Evolutionary conservation across 2,329 filamentous ascomycete species (phyloP).

Genomic region (Claviceps quebecensis): DNA sequence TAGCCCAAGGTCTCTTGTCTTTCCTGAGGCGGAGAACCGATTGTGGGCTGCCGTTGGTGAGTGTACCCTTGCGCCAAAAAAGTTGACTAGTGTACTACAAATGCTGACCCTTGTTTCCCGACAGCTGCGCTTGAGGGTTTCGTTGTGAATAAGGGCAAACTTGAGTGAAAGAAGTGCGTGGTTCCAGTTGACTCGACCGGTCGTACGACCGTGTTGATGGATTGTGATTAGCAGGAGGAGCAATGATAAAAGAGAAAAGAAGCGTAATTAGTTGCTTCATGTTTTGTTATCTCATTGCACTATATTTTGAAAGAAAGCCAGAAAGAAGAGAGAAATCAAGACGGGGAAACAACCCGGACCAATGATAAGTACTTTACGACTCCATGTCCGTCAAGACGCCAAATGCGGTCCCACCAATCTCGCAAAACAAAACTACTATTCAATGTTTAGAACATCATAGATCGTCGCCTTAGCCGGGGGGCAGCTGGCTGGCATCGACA

Average conservation of each 20-base stretch:
- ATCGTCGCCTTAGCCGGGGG: slow-evolving; percentile 54
- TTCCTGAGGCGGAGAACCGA: slow-evolving; percentile 87
- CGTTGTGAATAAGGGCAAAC: slow-evolving; percentile 84
- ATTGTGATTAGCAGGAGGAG: slow-evolving; percentile 1
- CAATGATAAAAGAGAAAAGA: slow-evolving; percentile 5
- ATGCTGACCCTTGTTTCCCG: neutral
- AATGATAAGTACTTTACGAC: slow-evolving; percentile 2
- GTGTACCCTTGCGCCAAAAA: slow-evolving; percentile 16
- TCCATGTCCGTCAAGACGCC: slow-evolving; percentile 9
- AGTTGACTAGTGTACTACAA: neutral
- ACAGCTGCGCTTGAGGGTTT: slow-evolving; percentile 70
- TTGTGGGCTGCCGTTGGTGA: slow-evolving; percentile 74
- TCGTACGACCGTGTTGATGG: slow-evolving; percentile 28
- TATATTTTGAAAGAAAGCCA: neutral
- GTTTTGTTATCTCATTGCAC: neutral
- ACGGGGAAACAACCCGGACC: slow-evolving; percentile 5
- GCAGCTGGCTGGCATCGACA: slow-evolving; percentile 85
- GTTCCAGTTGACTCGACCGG: neutral
- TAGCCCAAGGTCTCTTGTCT: slow-evolving; percentile 70
- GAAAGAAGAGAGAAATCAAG: slow-evolving; percentile 4
- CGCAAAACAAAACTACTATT: neutral
- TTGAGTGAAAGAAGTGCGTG: slow-evolving; percentile 21
- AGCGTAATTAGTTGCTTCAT: slow-evolving; percentile 3
- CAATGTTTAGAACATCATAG: neutral
- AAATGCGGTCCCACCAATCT: neutral